Base-by-base conservation (phyloP, 805 yeast genomes). In the Yamadazyma kitorensis region DNA sequence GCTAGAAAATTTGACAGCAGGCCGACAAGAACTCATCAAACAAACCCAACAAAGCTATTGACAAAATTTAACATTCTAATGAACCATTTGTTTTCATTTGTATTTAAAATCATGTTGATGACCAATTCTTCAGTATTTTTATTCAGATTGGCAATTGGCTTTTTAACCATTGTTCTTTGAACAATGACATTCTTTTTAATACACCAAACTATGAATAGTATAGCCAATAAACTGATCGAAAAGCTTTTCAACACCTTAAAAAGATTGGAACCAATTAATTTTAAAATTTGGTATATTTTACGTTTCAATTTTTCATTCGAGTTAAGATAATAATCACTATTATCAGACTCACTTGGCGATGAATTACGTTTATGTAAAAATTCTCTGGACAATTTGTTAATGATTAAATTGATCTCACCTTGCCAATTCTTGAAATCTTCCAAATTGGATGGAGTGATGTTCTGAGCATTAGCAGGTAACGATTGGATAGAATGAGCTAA, bases 391-490 rank as follows among this genome's bases (percentile, higher is more conserved):
- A 76, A 61, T 47, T 67, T 64, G 39, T 59, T 63, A 34, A 76
- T 55, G 6, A 76, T 59, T 30, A 62, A 44, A 40, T 74, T 75
- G 30, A 75, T 70, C 36, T 74, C 80, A 20, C 62, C 64, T 48
- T 74, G 80, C 81, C 81, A 75, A 29, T 58, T 62, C 26, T 65
- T 57, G 40, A 74, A 68, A 25, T 73, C 79, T 26, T 62, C 68
- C 12, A 39, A 19, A 4, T 35, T 27, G 6, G 38, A 37, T n/a
- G 48, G 42, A 13, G 28, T 24, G n/a, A 36, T 15, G 26, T 37
- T 33, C 5, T 27, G 9, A 8, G 26, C 22, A 22, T 37, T 36
- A 7, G 43, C 28, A 6, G 54, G 46, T 14, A 43, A 33, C 3
- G 47, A 36, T 27, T 43, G 47, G 3, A 37, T 23, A 19, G 40